These are phyloP conservation scores for Chamaecrista fasciculata DNA, from an alignment of 306 rosid species.

Conservation along the genomic window DNA sequence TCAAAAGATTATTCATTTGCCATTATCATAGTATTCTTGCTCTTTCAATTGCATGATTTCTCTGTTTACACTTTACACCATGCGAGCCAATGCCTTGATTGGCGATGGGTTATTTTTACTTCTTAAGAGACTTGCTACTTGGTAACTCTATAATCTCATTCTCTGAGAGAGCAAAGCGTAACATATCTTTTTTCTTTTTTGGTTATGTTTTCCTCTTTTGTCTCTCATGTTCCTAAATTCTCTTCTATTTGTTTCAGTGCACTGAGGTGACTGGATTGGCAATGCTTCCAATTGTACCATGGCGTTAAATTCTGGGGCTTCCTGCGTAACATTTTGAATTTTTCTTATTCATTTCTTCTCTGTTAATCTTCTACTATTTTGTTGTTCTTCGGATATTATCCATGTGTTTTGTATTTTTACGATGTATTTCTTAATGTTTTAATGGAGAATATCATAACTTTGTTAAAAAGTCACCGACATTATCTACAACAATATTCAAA, in stretches of 20 bases:
- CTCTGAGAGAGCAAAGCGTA: background rate
- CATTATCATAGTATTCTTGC: background rate
- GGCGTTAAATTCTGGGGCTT: constrained; percentile 30
- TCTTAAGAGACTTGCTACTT: background rate
- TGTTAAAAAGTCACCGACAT: too few relatives aligned
- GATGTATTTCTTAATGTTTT: constrained; percentile 13
- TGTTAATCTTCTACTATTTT: background rate
- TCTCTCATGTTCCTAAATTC: background rate
- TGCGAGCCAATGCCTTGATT: background rate
- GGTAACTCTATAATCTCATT: background rate
- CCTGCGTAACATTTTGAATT: background rate
- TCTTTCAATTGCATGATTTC: background rate
- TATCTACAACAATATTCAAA: too few relatives aligned
- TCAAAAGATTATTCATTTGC: background rate
- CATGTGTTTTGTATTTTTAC: constrained; percentile 19
- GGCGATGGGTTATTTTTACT: background rate
- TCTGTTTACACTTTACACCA: background rate
- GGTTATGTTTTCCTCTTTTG: background rate
- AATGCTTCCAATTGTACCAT: constrained; percentile 23
- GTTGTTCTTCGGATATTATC: constrained; percentile 20
- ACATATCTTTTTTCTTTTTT: background rate
- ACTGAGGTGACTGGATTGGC: constrained; percentile 42
- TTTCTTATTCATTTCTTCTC: background rate
- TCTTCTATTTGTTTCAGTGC: constrained; percentile 43
- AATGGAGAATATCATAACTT: constrained; percentile 19